Evolutionary conservation across 1,284 basidiomycete species (phyloP), one percentile per base, ranked within the genome.

Genomic region (Heliocybe sulcata): DNA sequence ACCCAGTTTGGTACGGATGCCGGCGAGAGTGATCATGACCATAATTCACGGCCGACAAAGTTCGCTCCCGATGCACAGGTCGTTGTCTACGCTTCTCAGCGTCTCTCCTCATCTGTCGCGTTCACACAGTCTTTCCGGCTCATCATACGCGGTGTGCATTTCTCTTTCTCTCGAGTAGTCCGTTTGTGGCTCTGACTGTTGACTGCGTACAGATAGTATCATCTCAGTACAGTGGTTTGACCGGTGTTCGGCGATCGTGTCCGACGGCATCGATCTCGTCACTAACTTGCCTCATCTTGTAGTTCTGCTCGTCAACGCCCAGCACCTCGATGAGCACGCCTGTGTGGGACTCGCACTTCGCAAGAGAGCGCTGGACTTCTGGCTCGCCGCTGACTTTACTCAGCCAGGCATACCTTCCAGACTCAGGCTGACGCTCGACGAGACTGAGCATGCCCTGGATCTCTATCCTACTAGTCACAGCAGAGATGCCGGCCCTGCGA

Each of bases 211-310:
- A 45, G 42, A 45, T 16, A 45, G 23, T 16, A 25, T 16, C 16
- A 25, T 25, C 42, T 45, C 6, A 16, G 6, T 55, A 20, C 52
- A 49, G 54, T 51, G 48, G 49, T 55, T 48, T 35, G 54, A 55
- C 26, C 26, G 51, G 10, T 20, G 35, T 19, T 49, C 50, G 23
- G 51, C 35, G 11, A 52, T 55, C n/a, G 50, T 42, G 25, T 52
- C 49, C 8, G 23, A 35, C 4, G 51, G 50, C 19, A 52, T 55
- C 29, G 52, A 55, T 22, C 52, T 55, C 29, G 26, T 55, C 12
- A 22, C 23, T 23, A 49, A 55, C 22, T 33, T 55, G 1, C 49
- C 48, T 10, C 33, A 49, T 20, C 33, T 55, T 25, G 12, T 55
- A 12, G 50, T 55, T 26, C 50, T 55, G 20, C 50, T 55, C 19